These are phyloP conservation scores for Diospyros lotus DNA, from an alignment of 148 eudicot genomes.

Conservation along the genomic window DNA sequence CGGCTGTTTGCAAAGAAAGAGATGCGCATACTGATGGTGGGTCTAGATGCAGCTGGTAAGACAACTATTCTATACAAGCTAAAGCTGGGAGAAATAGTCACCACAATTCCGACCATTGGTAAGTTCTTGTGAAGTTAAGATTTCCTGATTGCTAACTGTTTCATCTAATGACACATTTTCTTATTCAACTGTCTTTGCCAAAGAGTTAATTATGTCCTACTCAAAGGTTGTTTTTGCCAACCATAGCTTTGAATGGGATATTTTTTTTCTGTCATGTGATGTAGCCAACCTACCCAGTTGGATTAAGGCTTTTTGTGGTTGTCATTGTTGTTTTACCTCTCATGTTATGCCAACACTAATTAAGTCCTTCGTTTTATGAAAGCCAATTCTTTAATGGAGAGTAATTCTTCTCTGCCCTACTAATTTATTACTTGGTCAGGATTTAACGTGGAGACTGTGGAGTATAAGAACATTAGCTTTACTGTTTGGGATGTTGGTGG, in stretches of 20 bases:
- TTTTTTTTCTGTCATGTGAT: not conserved
- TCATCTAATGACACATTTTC: not conserved
- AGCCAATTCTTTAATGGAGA: no score
- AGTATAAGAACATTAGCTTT: constrained; percentile 55
- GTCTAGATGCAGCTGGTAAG: constrained; percentile 79
- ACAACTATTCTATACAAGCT: constrained; percentile 73
- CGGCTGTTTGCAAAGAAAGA: constrained; percentile 55
- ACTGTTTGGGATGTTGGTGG: constrained; percentile 20
- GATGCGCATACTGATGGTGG: constrained; percentile 71
- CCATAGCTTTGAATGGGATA: not conserved
- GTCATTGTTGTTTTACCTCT: no score
- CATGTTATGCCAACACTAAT: no score
- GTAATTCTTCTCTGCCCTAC: not conserved
- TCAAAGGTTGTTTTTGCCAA: not conserved
- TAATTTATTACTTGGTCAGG: constrained; percentile 23
- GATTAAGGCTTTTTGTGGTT: no score
- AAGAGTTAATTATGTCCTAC: not conserved
- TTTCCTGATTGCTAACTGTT: not conserved
- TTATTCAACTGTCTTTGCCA: not conserved
- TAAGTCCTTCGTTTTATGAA: no score
- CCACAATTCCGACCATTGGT: constrained; percentile 61
- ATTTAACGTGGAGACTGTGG: constrained; percentile 26
- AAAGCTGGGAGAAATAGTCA: constrained; percentile 68
- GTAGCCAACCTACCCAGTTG: not conserved
- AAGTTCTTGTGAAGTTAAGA: not conserved